Evolutionary conservation across 139 green algal species (phyloP).

Genomic region (Chlorella sp.): DNA sequence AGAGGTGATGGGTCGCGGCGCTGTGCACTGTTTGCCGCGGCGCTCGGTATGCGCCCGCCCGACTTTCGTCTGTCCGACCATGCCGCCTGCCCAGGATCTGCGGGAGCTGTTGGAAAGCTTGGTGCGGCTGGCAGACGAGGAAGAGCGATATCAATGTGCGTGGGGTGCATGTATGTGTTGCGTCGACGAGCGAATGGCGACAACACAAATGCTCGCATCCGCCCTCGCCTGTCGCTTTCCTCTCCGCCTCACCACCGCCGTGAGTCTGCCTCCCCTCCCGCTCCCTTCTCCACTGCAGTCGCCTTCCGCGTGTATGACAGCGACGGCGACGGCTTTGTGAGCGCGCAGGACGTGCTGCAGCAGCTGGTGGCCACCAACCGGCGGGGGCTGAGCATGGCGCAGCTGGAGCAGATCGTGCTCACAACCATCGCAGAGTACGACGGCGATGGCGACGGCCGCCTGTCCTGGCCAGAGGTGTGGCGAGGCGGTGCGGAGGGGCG

Average conservation of each 20-base stretch:
- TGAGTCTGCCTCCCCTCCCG: too few species aligned
- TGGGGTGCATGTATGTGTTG: too few species aligned
- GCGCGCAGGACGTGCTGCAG: constrained; percentile 31
- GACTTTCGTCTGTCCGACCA: too few species aligned
- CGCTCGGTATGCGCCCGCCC: too few species aligned
- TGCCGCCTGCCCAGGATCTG: constrained; percentile 17
- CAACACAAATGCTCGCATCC: too few species aligned
- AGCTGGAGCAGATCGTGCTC: constrained; percentile 42
- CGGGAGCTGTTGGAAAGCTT: constrained; percentile 32
- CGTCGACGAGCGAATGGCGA: too few species aligned
- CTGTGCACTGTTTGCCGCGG: too few species aligned
- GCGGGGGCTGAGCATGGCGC: constrained; percentile 23
- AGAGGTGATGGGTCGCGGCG: too few species aligned
- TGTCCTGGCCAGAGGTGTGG: too few species aligned
- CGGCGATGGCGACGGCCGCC: constrained; percentile 33
- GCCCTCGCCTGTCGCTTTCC: not conserved
- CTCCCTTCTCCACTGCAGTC: constrained; percentile 4
- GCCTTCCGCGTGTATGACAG: constrained; percentile 49
- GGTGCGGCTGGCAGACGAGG: constrained; percentile 6
- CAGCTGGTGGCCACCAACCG: constrained; percentile 35
- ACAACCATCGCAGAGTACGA: constrained; percentile 33
- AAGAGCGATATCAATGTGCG: constrained; percentile 31
- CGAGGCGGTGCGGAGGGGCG: too few species aligned
- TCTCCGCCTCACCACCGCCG: too few species aligned
- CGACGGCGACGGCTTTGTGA: constrained; percentile 41